These are phyloP conservation scores for Lablab purpureus DNA, from an alignment of 306 rosid species.

Conservation along the genomic window DNA sequence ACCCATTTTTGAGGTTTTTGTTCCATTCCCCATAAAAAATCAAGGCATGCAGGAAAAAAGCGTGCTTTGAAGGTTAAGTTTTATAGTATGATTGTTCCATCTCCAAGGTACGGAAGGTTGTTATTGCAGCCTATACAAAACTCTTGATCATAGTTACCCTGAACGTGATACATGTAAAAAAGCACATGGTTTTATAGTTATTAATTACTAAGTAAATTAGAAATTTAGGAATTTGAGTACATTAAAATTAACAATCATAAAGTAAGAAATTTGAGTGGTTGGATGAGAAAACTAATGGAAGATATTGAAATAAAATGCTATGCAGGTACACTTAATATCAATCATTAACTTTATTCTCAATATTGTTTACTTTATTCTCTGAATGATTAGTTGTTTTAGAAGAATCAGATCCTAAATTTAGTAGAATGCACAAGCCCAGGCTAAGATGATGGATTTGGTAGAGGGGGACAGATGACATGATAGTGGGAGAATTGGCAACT, in stretches of 20 bases:
- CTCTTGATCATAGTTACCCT: constrained; percentile 2
- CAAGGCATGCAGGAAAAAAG: constrained; percentile 6
- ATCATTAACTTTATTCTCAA: neutral
- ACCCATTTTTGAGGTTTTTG: neutral
- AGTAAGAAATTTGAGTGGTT: neutral
- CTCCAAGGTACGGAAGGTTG: constrained; percentile 46
- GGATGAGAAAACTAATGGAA: neutral
- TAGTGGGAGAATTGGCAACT: neutral
- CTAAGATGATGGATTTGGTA: constrained; percentile 13
- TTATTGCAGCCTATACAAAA: constrained; percentile 33
- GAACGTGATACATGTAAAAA: neutral
- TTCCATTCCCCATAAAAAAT: neutral
- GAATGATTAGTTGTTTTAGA: neutral
- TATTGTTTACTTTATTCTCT: neutral
- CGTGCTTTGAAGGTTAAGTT: neutral
- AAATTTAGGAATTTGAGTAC: neutral
- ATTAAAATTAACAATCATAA: neutral
- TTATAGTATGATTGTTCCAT: constrained; percentile 35
- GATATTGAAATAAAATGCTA: neutral
- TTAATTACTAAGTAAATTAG: neutral
- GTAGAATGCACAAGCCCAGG: neutral
- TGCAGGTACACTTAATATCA: neutral
- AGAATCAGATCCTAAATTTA: neutral
- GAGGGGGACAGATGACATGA: neutral
- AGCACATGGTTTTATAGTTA: neutral